Conservation (phyloP, 805 yeast genomes). For the Saccharomyces jurei region DNA sequence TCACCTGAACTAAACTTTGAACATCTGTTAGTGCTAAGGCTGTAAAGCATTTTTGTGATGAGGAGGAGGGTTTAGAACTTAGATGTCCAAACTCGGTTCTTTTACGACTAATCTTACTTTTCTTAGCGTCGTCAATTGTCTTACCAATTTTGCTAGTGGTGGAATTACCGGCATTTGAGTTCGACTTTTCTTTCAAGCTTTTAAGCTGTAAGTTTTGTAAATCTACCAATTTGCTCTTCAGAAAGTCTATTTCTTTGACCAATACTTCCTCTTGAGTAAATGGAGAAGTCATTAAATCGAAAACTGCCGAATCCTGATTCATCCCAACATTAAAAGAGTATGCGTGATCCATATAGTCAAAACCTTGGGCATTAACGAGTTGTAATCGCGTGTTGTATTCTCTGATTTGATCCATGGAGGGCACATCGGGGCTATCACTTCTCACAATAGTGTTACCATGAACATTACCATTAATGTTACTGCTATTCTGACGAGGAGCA, state of each 20-base stretch:
- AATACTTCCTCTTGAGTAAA: constrained; percentile 17
- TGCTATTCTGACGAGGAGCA: neutral
- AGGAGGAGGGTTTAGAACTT: neutral
- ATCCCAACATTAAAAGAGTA: neutral
- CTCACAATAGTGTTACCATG: neutral
- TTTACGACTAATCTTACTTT: neutral
- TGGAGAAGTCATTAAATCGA: constrained; percentile 10
- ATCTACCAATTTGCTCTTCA: constrained; percentile 12
- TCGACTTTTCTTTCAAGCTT: neutral
- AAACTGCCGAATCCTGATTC: constrained; percentile 3
- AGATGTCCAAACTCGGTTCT: neutral
- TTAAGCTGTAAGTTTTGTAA: constrained; percentile 5
- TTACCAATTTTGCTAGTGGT: neutral
- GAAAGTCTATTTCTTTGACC: constrained; percentile 16
- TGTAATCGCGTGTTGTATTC: constrained; percentile 12
- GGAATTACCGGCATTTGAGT: neutral
- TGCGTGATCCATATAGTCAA: neutral
- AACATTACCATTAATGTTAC: neutral
- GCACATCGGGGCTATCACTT: constrained; percentile 2
- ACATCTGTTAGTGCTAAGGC: neutral
- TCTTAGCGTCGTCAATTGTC: neutral
- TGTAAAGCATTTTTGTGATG: neutral
- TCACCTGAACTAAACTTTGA: neutral
- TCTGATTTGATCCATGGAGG: constrained; percentile 12
- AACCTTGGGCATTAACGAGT: constrained; percentile 7